These are phyloP conservation scores for Whalleya microplaca DNA, from an alignment of 2,329 filamentous ascomycete genomes.

Conservation along the genomic window DNA sequence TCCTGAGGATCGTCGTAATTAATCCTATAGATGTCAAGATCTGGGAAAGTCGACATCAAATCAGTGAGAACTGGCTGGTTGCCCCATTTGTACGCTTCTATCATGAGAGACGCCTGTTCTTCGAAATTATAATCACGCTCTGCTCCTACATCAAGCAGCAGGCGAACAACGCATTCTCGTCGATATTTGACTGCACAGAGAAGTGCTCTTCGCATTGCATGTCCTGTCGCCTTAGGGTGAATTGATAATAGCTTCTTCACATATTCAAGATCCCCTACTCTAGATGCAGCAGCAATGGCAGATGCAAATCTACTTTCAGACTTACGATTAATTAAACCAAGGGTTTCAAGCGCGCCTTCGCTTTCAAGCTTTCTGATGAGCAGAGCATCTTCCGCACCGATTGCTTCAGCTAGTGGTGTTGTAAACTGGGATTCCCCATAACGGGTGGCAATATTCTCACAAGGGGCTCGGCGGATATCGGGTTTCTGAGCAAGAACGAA, in stretches of 20 bases:
- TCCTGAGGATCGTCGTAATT: too few relatives aligned
- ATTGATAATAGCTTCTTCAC: slow-evolving; percentile 3
- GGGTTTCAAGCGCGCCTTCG: slow-evolving; percentile 5
- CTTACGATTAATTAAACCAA: background rate
- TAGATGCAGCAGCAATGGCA: slow-evolving; percentile 1
- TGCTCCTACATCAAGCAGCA: slow-evolving; percentile 3
- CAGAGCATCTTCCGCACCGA: background rate
- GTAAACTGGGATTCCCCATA: too few relatives aligned
- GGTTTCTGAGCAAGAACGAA: slow-evolving; percentile 10
- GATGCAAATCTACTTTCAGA: background rate
- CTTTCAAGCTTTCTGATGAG: slow-evolving; percentile 9
- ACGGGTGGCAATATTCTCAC: background rate
- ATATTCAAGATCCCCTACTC: slow-evolving; percentile 1
- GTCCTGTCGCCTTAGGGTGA: background rate
- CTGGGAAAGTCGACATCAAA: background rate
- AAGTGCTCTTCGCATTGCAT: background rate
- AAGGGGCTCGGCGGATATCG: background rate
- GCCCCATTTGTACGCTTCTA: background rate
- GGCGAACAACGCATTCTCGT: slow-evolving; percentile 1
- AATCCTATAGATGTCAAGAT: background rate
- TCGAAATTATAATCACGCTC: background rate
- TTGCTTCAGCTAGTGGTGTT: slow-evolving; percentile 21
- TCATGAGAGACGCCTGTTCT: background rate
- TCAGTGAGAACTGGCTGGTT: background rate
- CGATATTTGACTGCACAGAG: background rate